phyloP scores from a whole-genome alignment of 192 early-diverging fungal species.

The Dissophora globulifera region DNA sequence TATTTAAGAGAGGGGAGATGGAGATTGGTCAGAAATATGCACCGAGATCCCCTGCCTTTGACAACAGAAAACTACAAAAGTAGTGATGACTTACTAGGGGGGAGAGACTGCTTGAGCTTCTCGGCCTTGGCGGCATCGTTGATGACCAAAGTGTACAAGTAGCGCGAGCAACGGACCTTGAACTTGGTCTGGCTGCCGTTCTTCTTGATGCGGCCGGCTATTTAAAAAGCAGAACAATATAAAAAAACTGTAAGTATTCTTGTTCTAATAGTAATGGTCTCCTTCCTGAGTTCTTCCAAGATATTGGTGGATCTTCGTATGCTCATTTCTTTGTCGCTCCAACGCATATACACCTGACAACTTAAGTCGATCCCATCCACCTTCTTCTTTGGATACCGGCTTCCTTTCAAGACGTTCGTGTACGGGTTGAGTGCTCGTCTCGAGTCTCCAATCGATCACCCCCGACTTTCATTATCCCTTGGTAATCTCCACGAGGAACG shows the following conservation, averaged over 20 bases:
- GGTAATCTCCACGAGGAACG: too few relatives aligned
- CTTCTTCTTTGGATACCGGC: too few relatives aligned
- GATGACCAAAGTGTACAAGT: constrained; percentile 98
- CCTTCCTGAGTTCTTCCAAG: too few relatives aligned
- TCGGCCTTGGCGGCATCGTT: constrained; percentile 94
- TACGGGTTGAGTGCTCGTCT: too few relatives aligned
- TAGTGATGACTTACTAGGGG: constrained; percentile 67
- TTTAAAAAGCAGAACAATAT: neutral
- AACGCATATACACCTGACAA: too few relatives aligned
- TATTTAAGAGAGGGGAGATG: neutral
- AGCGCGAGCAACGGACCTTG: constrained; percentile 98
- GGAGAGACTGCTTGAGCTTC: constrained; percentile 96
- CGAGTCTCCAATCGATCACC: too few relatives aligned
- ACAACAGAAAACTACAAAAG: neutral
- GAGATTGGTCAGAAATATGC: neutral
- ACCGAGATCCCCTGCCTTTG: too few relatives aligned
- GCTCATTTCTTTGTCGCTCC: too few relatives aligned
- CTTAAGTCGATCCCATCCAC: too few relatives aligned
- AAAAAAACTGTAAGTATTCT: constrained; percentile 1
- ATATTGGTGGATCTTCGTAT: too few relatives aligned
- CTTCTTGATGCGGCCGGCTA: constrained; percentile 90
- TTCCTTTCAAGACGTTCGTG: too few relatives aligned
- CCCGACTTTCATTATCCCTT: too few relatives aligned
- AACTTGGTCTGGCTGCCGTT: constrained; percentile 86
- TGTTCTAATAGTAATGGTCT: neutral